A percentile compares a stretch with the other conserved stretches of the same genome.
phyloP scores from a whole-genome alignment of 805 yeast genomes.

The Yamadazyma sp. region DNA sequence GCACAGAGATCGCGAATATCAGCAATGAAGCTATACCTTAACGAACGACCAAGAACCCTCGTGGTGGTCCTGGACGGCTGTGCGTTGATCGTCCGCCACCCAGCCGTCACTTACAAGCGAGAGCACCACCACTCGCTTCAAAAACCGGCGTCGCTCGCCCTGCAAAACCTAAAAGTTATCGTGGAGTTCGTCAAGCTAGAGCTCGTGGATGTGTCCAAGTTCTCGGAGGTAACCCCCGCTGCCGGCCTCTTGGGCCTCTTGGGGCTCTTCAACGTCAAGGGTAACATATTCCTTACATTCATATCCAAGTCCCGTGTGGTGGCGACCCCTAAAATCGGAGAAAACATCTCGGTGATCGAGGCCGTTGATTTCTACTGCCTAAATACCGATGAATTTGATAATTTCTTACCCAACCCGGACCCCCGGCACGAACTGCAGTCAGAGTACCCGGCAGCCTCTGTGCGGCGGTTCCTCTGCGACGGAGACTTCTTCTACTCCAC shows the following conservation, averaged over 20 bases:
- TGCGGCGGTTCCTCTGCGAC: slow-evolving; percentile 58
- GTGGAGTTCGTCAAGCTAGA: slow-evolving; percentile 54
- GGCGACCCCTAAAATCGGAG: slow-evolving; percentile 59
- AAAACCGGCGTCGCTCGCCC: slow-evolving; percentile 1
- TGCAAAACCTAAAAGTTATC: slow-evolving; percentile 29
- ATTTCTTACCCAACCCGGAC: slow-evolving; percentile 19
- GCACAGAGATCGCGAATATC: too few relatives aligned
- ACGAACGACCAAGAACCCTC: slow-evolving; percentile 65
- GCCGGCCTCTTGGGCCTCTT: slow-evolving; percentile 51
- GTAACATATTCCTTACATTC: slow-evolving; percentile 55
- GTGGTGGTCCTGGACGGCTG: slow-evolving; percentile 59
- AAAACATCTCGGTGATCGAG: slow-evolving; percentile 52
- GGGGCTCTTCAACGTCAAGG: slow-evolving; percentile 59
- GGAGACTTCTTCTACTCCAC: slow-evolving; percentile 93
- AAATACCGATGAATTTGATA: slow-evolving; percentile 55
- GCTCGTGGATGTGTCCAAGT: slow-evolving; percentile 38
- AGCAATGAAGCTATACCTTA: slow-evolving; percentile 68
- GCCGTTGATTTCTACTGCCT: slow-evolving; percentile 67
- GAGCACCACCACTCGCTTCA: slow-evolving; percentile 6
- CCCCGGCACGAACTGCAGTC: slow-evolving; percentile 20
- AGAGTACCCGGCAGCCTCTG: slow-evolving; percentile 45
- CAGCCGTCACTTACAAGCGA: slow-evolving; percentile 27
- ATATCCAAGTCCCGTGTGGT: slow-evolving; percentile 54
- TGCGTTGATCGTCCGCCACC: slow-evolving; percentile 60
- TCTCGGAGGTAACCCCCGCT: slow-evolving; percentile 42